Conservation (phyloP, 257 asterid genomes). For the Misopates orontium region DNA sequence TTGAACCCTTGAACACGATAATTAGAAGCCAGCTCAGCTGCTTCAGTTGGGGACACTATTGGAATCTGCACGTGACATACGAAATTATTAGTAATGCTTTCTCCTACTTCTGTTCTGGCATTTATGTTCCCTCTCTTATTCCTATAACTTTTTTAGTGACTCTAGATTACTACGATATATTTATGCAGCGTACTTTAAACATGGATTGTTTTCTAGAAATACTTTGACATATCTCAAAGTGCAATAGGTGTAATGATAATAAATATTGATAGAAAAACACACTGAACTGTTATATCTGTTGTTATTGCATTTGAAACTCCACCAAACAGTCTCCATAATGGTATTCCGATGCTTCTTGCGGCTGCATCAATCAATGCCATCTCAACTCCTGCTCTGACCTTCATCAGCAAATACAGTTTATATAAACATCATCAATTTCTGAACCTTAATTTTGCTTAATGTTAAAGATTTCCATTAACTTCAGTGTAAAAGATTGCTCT, state of each 20-base stretch:
- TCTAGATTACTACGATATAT: background rate
- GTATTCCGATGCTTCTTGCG: constrained; percentile 75
- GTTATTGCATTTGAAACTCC: constrained; percentile 72
- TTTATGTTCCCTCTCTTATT: background rate
- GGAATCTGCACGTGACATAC: constrained; percentile 60
- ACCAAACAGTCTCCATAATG: constrained; percentile 88
- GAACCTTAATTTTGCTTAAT: background rate
- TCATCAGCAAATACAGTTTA: constrained; percentile 39
- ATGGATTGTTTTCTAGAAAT: background rate
- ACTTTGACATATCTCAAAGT: background rate
- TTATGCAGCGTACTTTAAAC: constrained; percentile 9
- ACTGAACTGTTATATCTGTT: constrained; percentile 79
- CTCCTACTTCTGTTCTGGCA: background rate
- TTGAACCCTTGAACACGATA: constrained; percentile 67
- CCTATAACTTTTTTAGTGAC: background rate
- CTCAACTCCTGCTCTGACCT: constrained; percentile 96
- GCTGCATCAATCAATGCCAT: constrained; percentile 95
- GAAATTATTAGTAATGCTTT: constrained; percentile 17
- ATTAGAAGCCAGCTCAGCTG: constrained; percentile 72
- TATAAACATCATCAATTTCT: constrained; percentile 23
- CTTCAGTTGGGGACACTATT: constrained; percentile 75
- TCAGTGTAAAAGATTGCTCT: background rate
- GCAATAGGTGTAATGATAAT: background rate
- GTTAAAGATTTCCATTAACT: background rate
- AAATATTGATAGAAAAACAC: constrained; percentile 19